Evolutionary conservation across 2,329 filamentous ascomycete species (phyloP).

Genomic region (Cryoendolithus antarcticus): DNA sequence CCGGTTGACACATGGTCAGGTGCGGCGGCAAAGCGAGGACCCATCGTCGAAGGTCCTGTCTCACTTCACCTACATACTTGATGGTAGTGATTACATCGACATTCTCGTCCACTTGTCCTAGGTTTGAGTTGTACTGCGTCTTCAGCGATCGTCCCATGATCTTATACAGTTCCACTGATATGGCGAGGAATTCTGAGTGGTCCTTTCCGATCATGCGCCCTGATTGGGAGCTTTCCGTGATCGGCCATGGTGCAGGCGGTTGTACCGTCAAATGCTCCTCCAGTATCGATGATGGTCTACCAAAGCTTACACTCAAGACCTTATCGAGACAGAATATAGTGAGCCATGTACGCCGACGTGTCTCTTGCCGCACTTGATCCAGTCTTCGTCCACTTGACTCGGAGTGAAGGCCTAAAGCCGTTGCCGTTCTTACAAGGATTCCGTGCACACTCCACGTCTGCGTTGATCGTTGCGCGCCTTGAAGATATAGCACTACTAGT

Average conservation of each 20-base stretch:
- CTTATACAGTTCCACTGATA: slow-evolving; percentile 17
- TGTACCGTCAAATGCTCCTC: slow-evolving; percentile 31
- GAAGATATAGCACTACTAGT: slow-evolving; percentile 39
- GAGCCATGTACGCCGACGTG: slow-evolving; percentile 40
- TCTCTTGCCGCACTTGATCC: slow-evolving; percentile 32
- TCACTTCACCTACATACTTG: neutral
- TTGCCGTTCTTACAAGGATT: slow-evolving; percentile 38
- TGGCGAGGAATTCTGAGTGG: slow-evolving; percentile 2
- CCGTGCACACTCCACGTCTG: slow-evolving; percentile 45
- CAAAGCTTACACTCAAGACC: slow-evolving; percentile 39
- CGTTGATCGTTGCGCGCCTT: slow-evolving; percentile 41
- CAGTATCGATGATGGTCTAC: slow-evolving; percentile 35
- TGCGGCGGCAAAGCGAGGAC: neutral
- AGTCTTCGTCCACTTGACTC: slow-evolving; percentile 26
- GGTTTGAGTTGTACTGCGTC: neutral
- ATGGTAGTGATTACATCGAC: neutral
- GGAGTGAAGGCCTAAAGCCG: slow-evolving; percentile 42
- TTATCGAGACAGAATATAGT: slow-evolving; percentile 22
- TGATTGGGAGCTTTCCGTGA: no score
- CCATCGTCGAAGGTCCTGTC: neutral
- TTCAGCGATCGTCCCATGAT: slow-evolving; percentile 11
- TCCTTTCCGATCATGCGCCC: slow-evolving; percentile 2
- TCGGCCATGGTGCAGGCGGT: slow-evolving; percentile 16
- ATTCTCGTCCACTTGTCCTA: neutral
- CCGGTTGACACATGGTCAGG: neutral